These are phyloP conservation scores for Mucor sp. DNA, from an alignment of 371 early-diverging fungal species.

Conservation along the genomic window DNA sequence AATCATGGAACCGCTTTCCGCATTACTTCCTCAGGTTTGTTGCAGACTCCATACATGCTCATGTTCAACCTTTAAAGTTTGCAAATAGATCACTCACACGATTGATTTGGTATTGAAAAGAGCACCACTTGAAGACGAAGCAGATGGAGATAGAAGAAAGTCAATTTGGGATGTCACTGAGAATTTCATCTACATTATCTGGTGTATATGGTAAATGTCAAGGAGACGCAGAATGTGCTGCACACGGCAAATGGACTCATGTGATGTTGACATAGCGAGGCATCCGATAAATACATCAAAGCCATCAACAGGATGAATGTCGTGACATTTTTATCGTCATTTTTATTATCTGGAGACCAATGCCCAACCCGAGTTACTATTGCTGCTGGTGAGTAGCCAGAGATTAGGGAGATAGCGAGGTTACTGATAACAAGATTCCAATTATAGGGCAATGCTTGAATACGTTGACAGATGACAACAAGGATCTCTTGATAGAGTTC, in stretches of 20 bases:
- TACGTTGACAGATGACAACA: constrained; percentile 84
- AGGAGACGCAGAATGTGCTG: background rate
- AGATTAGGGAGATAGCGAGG: background rate
- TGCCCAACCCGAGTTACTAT: constrained; percentile 64
- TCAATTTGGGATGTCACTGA: constrained; percentile 74
- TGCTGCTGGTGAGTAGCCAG: constrained; percentile 54
- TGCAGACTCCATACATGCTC: background rate
- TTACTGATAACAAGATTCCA: constrained; percentile 1
- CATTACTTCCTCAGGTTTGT: constrained; percentile 49
- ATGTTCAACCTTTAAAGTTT: background rate
- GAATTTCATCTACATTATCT: constrained; percentile 71
- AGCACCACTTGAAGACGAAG: constrained; percentile 48
- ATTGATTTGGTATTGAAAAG: constrained; percentile 53
- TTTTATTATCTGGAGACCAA: constrained; percentile 60
- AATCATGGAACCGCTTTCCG: constrained; percentile 57
- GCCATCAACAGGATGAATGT: constrained; percentile 69
- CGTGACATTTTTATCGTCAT: constrained; percentile 69
- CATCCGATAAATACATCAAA: constrained; percentile 66
- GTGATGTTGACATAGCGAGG: constrained; percentile 50
- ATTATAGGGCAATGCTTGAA: constrained; percentile 75
- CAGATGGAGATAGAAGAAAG: constrained; percentile 58
- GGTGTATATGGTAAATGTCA: constrained; percentile 56
- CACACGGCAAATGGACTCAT: background rate
- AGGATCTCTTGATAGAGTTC: constrained; percentile 61
- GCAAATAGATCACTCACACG: constrained; percentile 35